Base-by-base conservation (phyloP, 352 stramenopile genomes). In the Aphanomyces stellatus region DNA sequence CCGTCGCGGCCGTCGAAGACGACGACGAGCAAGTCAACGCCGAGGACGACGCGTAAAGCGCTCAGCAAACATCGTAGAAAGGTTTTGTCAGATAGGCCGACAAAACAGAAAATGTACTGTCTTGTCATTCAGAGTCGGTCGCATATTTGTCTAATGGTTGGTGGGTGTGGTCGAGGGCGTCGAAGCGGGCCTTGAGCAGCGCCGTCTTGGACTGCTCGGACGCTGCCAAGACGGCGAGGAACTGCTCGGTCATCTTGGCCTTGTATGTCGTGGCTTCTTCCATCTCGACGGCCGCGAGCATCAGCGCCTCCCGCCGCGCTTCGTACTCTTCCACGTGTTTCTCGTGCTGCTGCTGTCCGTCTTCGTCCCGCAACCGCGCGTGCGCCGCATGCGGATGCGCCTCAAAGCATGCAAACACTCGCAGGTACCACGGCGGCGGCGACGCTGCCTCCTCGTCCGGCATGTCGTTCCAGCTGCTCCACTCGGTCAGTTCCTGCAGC, bases 201-300 rank as follows among this genome's bases (percentile, higher is more conserved):
- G 72, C 70, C 49, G 85, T 90, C 73, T 91, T 93, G 24, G 85
- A 71, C 27, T 76, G 76, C 64, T 93, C 80, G 30, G 75, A 85
- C 0, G 69, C 71, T 40, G 85, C 40, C 67, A 93, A 78, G 51
- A 93, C 78, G 48, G 89, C 76, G 57, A 90, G 70, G 75, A 91
- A 85, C 57, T 93, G 85, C 53, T 93, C 81, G 0, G 80, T 75
- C 4, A 93, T 70, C 46, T 81, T 71, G 71, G 88, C 78, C 46
- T 93, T 91, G 69, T 90, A 91, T 51, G 82, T 55, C 51, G 87
- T 79, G 2, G 74, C 46, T 68, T 93, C 85, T 28, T 93, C 85
- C 6, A 90, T 61, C 69, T 87, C 76, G 2, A 93, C 67, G 15
- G 82, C 76, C 22, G 81, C 82, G 2, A 90, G 15, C 34, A 37